Evolutionary conservation across 805 yeast species (phyloP).

Genomic region (Saturnispora kantuleensis): DNA sequence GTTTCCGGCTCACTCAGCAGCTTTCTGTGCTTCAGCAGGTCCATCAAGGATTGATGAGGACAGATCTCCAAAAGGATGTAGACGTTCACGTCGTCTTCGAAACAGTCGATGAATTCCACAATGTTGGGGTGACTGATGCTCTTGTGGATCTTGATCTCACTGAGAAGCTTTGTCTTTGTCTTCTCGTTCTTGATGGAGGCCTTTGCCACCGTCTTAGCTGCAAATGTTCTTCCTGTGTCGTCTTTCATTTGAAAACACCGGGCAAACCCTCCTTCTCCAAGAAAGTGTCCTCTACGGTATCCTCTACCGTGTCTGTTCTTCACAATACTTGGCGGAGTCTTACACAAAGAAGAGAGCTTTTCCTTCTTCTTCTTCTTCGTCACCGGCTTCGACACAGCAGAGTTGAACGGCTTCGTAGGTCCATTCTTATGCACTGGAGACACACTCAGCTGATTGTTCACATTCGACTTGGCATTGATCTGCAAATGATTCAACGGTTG

Average conservation of each 20-base stretch:
- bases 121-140: conserved; percentile 81
- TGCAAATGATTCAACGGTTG: conserved; percentile 47
- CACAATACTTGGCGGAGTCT: conserved; percentile 93
- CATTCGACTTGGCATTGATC: conserved; percentile 34
- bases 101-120: conserved; percentile 90
- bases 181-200: conserved; percentile 86
- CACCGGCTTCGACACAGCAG: conserved; percentile 26
- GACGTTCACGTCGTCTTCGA: conserved; percentile 92
- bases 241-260: conserved; percentile 96
- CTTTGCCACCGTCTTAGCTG: conserved; percentile 97
- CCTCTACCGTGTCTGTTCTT: conserved; percentile 80
- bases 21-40: conserved; percentile 75
- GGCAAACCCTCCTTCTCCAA: conserved; percentile 99
- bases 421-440: conserved; percentile 13
- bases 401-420: conserved; percentile 31
- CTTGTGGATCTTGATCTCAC: conserved; percentile 93
- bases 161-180: conserved; percentile 74
- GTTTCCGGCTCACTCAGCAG: conserved; percentile 87
- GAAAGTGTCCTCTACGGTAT: conserved; percentile 78
- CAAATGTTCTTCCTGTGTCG: conserved; percentile 75
- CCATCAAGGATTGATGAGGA: conserved; percentile 91
- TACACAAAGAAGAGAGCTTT: conserved; percentile 81
- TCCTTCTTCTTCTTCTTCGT: conserved; percentile 65
- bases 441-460: conserved; percentile 13
- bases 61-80: conserved; percentile 91